These are phyloP conservation scores for Backusella morwellensis DNA, from an alignment of 192 early-diverging fungal species.

Conservation along the genomic window DNA sequence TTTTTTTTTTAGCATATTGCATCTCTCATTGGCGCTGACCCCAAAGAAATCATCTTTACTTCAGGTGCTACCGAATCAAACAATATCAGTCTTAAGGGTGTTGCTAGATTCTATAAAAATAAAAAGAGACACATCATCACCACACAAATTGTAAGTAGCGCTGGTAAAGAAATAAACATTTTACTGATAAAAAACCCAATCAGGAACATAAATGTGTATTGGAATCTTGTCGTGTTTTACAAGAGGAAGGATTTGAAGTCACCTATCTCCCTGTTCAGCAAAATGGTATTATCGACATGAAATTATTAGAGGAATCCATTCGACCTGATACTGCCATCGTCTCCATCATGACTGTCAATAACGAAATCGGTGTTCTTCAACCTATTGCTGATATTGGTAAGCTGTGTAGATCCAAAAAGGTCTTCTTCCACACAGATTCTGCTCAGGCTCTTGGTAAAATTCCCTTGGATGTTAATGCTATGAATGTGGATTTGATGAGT, in stretches of 20 bases:
- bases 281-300: slow-evolving; percentile 83
- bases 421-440: slow-evolving; percentile 97
- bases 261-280: slow-evolving; percentile 88
- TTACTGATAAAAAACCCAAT: background rate
- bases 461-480: slow-evolving; percentile 84
- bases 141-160: slow-evolving; percentile 69
- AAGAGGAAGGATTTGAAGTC: slow-evolving; percentile 94
- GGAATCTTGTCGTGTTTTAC: slow-evolving; percentile 93
- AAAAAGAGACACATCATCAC: slow-evolving; percentile 97
- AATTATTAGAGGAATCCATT: slow-evolving; percentile 77
- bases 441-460: slow-evolving; percentile 97
- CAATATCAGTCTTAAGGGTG: slow-evolving; percentile 92
- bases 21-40: slow-evolving; percentile 83
- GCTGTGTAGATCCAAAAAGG: slow-evolving; percentile 80
- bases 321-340: slow-evolving; percentile 89
- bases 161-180: background rate
- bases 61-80: slow-evolving; percentile 97
- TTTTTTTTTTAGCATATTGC: slow-evolving; percentile 71
- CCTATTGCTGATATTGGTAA: slow-evolving; percentile 88
- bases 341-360: slow-evolving; percentile 97
- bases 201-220: slow-evolving; percentile 98
- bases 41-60: slow-evolving; percentile 97
- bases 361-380: slow-evolving; percentile 98
- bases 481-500: slow-evolving; percentile 95
- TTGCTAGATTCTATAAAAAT: slow-evolving; percentile 91